Evolutionary conservation across 2,329 filamentous ascomycete species (phyloP), one percentile per base, ranked within the genome.

Genomic region (Alternaria alternata): DNA sequence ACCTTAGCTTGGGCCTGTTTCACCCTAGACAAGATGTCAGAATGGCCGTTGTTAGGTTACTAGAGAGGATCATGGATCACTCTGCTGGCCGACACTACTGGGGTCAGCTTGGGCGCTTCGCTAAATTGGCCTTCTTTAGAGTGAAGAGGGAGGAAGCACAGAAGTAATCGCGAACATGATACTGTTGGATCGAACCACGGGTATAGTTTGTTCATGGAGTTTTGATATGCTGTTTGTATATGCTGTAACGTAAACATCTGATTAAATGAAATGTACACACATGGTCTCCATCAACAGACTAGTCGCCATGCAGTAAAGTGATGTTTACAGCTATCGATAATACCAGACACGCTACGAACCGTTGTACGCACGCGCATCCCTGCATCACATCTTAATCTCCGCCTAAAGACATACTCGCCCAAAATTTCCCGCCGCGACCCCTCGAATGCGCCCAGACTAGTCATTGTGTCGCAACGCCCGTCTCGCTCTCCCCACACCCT

Each of bases 1-100:
- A 97, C 71, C 81, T 99, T 26, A 92, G 91, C 5, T 86, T 98
- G 52, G 95, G 95, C 0, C 83, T 99, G 6, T 97, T 98, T 77
- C 95, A 99, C 81, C 93, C 93, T 56, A 89, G 94, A 65, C 84
- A 85, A 36, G 90, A 93, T 52, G 94, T 97, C 11, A 86, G 95
- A 36, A 81, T 90, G 68, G 88, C 88, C 56, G 91, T 92, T 2
- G 90, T 92, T 1, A 91, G 91, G 62, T 81, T 99, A 36, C 79
- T 99, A 22, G 93, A 94, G 67, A 86, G 93, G 22, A 89, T 99
- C 55, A 87, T 89, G 67, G 89, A 90, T 58, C 94, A 99, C 79
- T 91, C 96, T 73, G 95, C 93, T 9, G 95, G 95, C 2, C 87
- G 93, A 72, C 93, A 98, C 79, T 98, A 95, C 85, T 99, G 94